Percentiles rank a stretch among this genome's conserved stretches.
These are phyloP conservation scores for Tinospora cordifolia DNA, from an alignment of 164 flowering plant genomes.

Conservation along the genomic window DNA sequence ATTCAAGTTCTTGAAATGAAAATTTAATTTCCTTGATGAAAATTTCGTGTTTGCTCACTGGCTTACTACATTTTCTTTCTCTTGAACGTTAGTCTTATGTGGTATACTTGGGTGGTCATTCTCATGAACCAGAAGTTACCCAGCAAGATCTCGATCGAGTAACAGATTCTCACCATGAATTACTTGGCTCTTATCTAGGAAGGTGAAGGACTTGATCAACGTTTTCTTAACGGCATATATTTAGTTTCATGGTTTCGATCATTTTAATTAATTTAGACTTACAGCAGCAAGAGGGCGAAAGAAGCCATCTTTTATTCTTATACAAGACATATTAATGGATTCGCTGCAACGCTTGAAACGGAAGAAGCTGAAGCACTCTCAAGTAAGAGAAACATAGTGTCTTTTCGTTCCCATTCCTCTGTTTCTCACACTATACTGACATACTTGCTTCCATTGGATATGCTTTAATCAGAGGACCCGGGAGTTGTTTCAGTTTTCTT, in stretches of 20 bases:
- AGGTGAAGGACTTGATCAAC: slow-evolving; percentile 22
- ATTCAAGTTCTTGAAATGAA: neutral
- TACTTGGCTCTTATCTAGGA: slow-evolving; percentile 41
- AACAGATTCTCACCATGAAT: slow-evolving; percentile 36
- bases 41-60: neutral
- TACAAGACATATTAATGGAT: slow-evolving; percentile 10
- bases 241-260: neutral
- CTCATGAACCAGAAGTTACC: slow-evolving; percentile 25
- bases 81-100: slow-evolving; percentile 35
- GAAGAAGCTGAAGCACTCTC: slow-evolving; percentile 15
- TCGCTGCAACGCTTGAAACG: slow-evolving; percentile 19
- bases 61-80: neutral
- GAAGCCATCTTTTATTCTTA: slow-evolving; percentile 17
- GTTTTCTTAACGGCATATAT: neutral
- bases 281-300: slow-evolving; percentile 19
- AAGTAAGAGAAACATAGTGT: slow-evolving; percentile 7
- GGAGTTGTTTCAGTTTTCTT: slow-evolving; percentile 53
- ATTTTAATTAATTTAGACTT: neutral
- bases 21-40: too few species aligned
- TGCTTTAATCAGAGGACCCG: slow-evolving; percentile 39
- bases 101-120: slow-evolving; percentile 55
- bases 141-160: slow-evolving; percentile 26
- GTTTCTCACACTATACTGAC: neutral
- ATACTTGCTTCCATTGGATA: neutral
- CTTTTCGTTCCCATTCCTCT: neutral